A percentile compares a stretch with the other conserved stretches of the same genome.
Evolutionary conservation across 495 filamentous ascomycete species (phyloP).

Genomic region (Talaromyces ruber): DNA sequence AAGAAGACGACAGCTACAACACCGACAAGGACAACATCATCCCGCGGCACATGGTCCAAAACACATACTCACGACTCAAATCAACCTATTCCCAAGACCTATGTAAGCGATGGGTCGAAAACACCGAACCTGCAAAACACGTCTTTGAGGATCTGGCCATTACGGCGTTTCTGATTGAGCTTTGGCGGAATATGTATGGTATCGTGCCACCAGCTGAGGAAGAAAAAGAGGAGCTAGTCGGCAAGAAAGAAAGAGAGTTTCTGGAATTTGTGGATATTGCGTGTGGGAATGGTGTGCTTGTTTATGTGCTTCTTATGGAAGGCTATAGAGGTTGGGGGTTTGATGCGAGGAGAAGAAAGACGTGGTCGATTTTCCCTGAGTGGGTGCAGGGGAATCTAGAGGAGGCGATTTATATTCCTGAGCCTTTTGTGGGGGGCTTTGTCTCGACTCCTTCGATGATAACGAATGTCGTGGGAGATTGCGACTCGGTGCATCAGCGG

Average conservation of each 20-base stretch:
- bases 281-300: conserved; percentile 91
- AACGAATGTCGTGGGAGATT: background rate
- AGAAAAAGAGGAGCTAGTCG: conserved; percentile 5
- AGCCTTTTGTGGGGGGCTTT: conserved; percentile 26
- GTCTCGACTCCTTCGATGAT: background rate
- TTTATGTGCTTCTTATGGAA: conserved; percentile 72
- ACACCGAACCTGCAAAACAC: conserved; percentile 82
- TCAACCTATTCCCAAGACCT: conserved; percentile 60
- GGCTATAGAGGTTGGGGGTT: conserved; percentile 86
- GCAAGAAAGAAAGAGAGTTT: conserved; percentile 33
- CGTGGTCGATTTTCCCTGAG: conserved; percentile 66
- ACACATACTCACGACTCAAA: conserved; percentile 78
- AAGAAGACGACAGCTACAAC: conserved; percentile 29
- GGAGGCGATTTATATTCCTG: conserved; percentile 69
- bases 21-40: conserved; percentile 63
- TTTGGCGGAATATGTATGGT: conserved; percentile 82
- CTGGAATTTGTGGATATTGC: conserved; percentile 94
- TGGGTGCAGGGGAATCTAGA: conserved; percentile 47
- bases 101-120: conserved; percentile 67
- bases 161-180: conserved; percentile 85
- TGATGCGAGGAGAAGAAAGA: conserved; percentile 74
- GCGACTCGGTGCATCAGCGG: background rate
- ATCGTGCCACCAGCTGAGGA: conserved; percentile 15
- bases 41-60: conserved; percentile 63
- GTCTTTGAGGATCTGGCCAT: conserved; percentile 93